phyloP scores from a whole-genome alignment of 1,284 basidiomycete species.

The Puccinia triticina region DNA sequence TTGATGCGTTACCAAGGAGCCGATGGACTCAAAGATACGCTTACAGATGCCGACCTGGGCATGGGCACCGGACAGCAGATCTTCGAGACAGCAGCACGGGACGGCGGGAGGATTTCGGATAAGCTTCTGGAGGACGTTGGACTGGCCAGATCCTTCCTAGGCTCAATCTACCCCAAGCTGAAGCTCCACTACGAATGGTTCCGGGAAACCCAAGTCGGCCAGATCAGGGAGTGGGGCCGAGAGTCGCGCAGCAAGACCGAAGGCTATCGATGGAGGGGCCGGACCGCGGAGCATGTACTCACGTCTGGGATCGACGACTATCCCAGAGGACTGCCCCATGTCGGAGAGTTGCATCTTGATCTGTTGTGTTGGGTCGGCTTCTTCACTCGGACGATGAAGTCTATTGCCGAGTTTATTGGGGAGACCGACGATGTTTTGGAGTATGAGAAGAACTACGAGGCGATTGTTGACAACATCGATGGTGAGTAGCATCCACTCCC shows the following conservation, averaged over 20 bases:
- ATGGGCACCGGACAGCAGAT: constrained; percentile 50
- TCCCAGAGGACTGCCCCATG: constrained; percentile 79
- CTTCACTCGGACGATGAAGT: constrained; percentile 84
- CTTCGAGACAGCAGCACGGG: constrained; percentile 60
- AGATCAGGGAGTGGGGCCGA: constrained; percentile 84
- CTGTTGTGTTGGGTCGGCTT: constrained; percentile 93
- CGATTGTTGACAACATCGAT: constrained; percentile 81
- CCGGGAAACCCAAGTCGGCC: constrained; percentile 84
- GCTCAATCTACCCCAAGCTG: constrained; percentile 77
- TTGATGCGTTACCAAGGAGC: constrained; percentile 63
- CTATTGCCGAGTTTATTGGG: constrained; percentile 79
- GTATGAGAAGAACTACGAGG: constrained; percentile 75
- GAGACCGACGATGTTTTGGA: constrained; percentile 77
- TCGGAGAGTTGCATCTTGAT: constrained; percentile 88
- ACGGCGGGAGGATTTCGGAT: constrained; percentile 56
- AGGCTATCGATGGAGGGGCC: constrained; percentile 91
- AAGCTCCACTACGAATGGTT: constrained; percentile 95
- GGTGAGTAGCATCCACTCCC: constrained; percentile 63
- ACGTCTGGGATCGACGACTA: constrained; percentile 96
- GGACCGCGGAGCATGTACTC: constrained; percentile 80
- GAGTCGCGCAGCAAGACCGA: constrained; percentile 80
- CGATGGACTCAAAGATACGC: constrained; percentile 43
- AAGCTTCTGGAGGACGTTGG: constrained; percentile 67
- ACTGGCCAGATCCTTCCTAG: constrained; percentile 71
- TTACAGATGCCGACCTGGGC: constrained; percentile 51